These are phyloP conservation scores for Pichia sorboxylosa DNA, from an alignment of 1,139 yeast genomes.

Conservation along the genomic window DNA sequence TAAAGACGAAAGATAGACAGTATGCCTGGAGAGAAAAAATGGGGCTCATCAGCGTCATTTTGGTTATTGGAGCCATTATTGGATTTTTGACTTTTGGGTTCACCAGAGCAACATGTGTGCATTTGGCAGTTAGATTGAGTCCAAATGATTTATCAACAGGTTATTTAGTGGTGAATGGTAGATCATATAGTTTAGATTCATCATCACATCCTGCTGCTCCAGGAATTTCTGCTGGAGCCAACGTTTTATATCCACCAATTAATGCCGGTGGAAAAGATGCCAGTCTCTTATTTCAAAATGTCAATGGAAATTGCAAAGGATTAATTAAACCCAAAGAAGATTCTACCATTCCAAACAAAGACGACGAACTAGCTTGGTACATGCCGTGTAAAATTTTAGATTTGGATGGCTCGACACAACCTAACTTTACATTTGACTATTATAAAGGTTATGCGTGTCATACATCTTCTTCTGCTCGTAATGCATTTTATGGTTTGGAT, in stretches of 20 bases:
- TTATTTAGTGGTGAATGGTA: conserved; percentile 69
- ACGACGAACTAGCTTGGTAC: conserved; percentile 79
- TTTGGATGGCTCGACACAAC: conserved; percentile 59
- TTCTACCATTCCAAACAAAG: conserved; percentile 58
- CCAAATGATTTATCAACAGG: conserved; percentile 47
- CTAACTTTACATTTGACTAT: conserved; percentile 48
- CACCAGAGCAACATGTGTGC: conserved; percentile 71
- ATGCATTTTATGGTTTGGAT: conserved; percentile 48
- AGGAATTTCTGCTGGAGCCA: conserved; percentile 58
- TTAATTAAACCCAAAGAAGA: conserved; percentile 64
- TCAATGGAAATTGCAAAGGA: conserved; percentile 83
- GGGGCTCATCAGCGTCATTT: conserved; percentile 66
- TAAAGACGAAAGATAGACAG: conserved; percentile 70
- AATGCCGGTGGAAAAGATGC: conserved; percentile 89
- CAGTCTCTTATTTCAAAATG: conserved; percentile 83
- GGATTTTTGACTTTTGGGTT: conserved; percentile 89
- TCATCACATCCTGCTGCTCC: conserved; percentile 75
- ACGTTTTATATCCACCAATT: conserved; percentile 70
- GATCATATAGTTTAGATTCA: conserved; percentile 57
- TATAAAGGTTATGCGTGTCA: conserved; percentile 87
- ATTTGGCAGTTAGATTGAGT: conserved; percentile 38
- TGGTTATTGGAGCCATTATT: conserved; percentile 63
- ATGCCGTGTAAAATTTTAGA: conserved; percentile 76
- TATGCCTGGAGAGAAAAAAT: conserved; percentile 97
- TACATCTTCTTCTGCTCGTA: conserved; percentile 58